These are phyloP conservation scores for Escallonia rubra DNA, from an alignment of 129 eudicot genomes.

Conservation along the genomic window DNA sequence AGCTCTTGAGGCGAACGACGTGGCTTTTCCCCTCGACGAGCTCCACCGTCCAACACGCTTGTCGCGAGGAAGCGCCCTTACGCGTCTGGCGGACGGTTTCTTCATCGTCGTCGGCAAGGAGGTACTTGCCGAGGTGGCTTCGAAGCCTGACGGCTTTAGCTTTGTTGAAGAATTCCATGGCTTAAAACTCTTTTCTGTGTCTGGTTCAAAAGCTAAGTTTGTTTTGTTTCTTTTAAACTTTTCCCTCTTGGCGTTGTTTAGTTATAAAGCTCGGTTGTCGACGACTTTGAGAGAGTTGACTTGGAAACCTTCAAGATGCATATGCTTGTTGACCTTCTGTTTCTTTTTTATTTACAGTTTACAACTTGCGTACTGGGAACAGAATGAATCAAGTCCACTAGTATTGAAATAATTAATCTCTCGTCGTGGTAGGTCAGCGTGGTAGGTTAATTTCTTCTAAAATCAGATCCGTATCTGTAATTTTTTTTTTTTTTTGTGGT, in stretches of 20 bases:
- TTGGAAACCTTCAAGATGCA: slow-evolving; percentile 1
- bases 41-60: slow-evolving; percentile 72
- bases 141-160: slow-evolving; percentile 63
- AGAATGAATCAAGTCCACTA: too few relatives aligned
- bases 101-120: slow-evolving; percentile 63
- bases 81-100: slow-evolving; percentile 57
- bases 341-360: neutral
- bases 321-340: neutral
- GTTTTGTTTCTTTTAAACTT: slow-evolving; percentile 1
- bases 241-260: neutral
- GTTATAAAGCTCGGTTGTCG: neutral
- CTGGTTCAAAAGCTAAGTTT: slow-evolving; percentile 4
- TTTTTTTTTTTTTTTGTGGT: too few relatives aligned
- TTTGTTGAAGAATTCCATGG: slow-evolving; percentile 65
- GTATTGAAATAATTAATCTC: too few relatives aligned
- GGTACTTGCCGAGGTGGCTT: slow-evolving; percentile 68
- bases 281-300: slow-evolving; percentile 28
- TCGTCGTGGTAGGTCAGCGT: too few relatives aligned
- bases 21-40: slow-evolving; percentile 41
- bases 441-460: too few relatives aligned
- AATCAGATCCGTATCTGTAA: too few relatives aligned
- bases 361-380: slow-evolving; percentile 12
- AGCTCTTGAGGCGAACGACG: slow-evolving; percentile 57
- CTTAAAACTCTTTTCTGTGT: too few relatives aligned
- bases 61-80: slow-evolving; percentile 34